Evolutionary conservation across 1,284 basidiomycete species (phyloP).

Genomic region (Malassezia globosa): DNA sequence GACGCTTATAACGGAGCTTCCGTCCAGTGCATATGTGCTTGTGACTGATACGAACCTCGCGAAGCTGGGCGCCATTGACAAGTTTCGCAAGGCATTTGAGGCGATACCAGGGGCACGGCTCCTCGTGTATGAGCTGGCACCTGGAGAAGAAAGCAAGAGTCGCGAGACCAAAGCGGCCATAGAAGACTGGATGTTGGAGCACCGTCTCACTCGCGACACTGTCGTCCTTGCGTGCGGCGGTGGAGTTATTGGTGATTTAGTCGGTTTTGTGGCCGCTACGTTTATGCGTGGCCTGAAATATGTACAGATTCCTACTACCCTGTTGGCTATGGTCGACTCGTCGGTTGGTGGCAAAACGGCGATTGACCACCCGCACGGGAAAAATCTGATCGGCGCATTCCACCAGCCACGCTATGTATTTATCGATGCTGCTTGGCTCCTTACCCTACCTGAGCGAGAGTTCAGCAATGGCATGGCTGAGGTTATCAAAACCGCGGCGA

Average conservation of each 20-base stretch:
- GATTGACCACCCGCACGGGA: conserved; percentile 89
- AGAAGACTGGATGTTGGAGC: conserved; percentile 81
- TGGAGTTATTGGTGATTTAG: conserved; percentile 85
- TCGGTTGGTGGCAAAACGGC: conserved; percentile 95
- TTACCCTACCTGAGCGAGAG: conserved; percentile 80
- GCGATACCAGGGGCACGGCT: conserved; percentile 52
- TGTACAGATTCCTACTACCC: conserved; percentile 89
- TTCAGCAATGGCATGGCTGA: conserved; percentile 99
- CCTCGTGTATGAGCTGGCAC: conserved; percentile 66
- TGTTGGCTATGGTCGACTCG: conserved; percentile 97
- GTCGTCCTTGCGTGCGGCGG: conserved; percentile 88
- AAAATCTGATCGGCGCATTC: conserved; percentile 96
- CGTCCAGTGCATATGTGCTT: conserved; percentile 80
- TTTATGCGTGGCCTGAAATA: conserved; percentile 66
- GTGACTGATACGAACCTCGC: conserved; percentile 80
- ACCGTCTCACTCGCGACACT: conserved; percentile 83
- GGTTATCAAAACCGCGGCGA: conserved; percentile 59
- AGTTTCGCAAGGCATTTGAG: conserved; percentile 35
- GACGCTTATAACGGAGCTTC: conserved; percentile 60
- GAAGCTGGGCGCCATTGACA: conserved; percentile 61
- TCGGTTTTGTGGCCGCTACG: conserved; percentile 94
- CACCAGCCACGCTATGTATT: conserved; percentile 97
- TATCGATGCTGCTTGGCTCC: conserved; percentile 89
- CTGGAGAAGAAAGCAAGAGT: conserved; percentile 85
- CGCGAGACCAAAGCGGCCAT: conserved; percentile 82